Conservation (phyloP, 768 basidiomycete genomes). For the Favolaschia claudopus region DNA sequence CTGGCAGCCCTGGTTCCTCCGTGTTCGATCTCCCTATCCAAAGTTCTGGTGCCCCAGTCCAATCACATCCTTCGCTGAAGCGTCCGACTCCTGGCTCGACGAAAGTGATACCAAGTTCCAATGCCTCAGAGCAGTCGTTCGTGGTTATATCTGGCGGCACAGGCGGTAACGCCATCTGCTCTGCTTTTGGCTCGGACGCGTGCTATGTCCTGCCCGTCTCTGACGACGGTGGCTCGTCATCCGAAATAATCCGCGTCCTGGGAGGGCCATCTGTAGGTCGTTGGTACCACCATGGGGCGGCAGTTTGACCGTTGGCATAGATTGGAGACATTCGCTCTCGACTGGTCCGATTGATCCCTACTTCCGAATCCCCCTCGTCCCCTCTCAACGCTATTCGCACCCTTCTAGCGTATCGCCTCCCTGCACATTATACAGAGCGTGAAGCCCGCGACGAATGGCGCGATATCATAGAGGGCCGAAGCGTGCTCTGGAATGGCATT, state of each 20-base stretch:
- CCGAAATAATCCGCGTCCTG: slow-evolving; percentile 92
- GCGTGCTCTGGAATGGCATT: slow-evolving; percentile 82
- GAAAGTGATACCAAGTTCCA: not conserved
- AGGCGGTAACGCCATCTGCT: slow-evolving; percentile 90
- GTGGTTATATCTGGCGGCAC: slow-evolving; percentile 93
- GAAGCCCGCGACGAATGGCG: slow-evolving; percentile 92
- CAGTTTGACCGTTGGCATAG: slow-evolving; percentile 6
- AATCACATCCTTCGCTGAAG: slow-evolving; percentile 8
- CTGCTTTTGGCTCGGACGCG: slow-evolving; percentile 75
- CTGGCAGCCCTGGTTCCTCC: slow-evolving; percentile 73
- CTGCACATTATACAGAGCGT: slow-evolving; percentile 68
- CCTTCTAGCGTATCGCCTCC: slow-evolving; percentile 83
- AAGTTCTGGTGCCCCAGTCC: slow-evolving; percentile 14
- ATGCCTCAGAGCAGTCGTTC: slow-evolving; percentile 48
- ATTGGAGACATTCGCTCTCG: slow-evolving; percentile 87
- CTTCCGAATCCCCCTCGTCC: slow-evolving; percentile 60
- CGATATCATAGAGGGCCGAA: slow-evolving; percentile 89
- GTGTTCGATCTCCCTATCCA: slow-evolving; percentile 78
- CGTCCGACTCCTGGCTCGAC: too few species aligned
- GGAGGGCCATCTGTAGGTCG: slow-evolving; percentile 77
- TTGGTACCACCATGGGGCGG: not conserved
- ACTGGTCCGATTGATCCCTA: slow-evolving; percentile 86
- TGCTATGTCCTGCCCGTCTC: slow-evolving; percentile 92
- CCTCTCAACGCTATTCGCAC: slow-evolving; percentile 76
- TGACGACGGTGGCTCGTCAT: slow-evolving; percentile 95